Evolutionary conservation across 495 filamentous ascomycete species (phyloP), one percentile per base, ranked within the genome.

Genomic region (Penicillium pulvis): DNA sequence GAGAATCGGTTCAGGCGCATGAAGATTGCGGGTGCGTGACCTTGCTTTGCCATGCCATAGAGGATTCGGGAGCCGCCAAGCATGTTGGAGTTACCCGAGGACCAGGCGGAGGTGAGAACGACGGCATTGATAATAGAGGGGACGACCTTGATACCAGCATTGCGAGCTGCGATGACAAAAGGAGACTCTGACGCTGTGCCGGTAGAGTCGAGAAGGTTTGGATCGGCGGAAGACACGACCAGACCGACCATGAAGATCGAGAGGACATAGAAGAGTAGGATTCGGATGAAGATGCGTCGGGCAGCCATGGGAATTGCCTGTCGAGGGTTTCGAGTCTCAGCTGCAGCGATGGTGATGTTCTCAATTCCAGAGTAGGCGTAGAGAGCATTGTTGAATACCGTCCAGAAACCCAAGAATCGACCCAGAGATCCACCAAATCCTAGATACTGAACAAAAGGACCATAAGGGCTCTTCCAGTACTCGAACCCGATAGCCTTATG

Each of bases 351-450:
- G 6, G 79, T 76, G 33, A 82, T 75, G 23, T 71, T 76, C 56
- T 82, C 79, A 42, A 85, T 75, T 12, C 83, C 83, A 1, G 81
- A 78, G 55, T 83, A 86, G 2, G 76, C 75, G 66, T 83, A 86
- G 8, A 83, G 78, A 16, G 81, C 83, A 30, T 77, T 81, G 17
- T 71, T 79, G 65, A 85, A 77, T 16, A 80, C 78, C n/a, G 70
- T 71, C 81, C 81, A 84, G 60, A 81, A 85, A 2, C 83, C 83
- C 5, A 85, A 67, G 48, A 69, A 66, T 16, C 56, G 55, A 2
- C 66, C 66, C 9, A 66, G 53, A 0, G 60, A 57, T 3, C 66
- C 66, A 1, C 31, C 28, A 3, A 64, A 53, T 1, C 53, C 60
- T 8, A 69, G 45, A 23, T 68, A 66, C 39, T 68, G 66, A 16